Base-by-base conservation (phyloP, 192 early-diverging fungal genomes). In the Coemansia sp. region DNA sequence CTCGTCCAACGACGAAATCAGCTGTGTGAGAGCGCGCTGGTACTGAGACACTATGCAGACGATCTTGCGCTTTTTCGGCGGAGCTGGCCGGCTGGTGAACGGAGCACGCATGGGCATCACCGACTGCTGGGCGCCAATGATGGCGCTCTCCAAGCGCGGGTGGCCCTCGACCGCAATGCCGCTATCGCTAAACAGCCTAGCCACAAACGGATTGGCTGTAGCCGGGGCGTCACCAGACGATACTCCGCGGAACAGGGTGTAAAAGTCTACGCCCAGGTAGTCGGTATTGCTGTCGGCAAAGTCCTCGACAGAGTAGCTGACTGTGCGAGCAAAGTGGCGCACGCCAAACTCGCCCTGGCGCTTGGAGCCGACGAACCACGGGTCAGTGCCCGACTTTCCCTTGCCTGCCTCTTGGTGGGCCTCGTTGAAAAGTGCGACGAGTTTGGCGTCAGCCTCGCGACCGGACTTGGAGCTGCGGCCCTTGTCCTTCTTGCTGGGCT, bases 211-310 rank as follows among this genome's bases (percentile, higher is more conserved):
- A 67, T 93, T 92, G 62, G 77, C 82, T 11, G 92, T 89, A 6
- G 86, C 75, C 6, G 87, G 77, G 13, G 72, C 50, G 55, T 78
- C 81, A 42, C 62, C 47, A 0, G 71, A 49, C 2, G 77, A 73
- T 3, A 75, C 87, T 3, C 92, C 91, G 43, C 93, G 88, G 87
- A 97, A 92, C 53, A 97, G 79, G 7, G 90, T 87, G 40, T 95
- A 90, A 80, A 95, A 93, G 72, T 96, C 93, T 3, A 91, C 86
- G 69, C 89, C 91, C 19, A 96, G 75, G 46, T 86, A 86, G 72
- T 96, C 93, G 8, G 84, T 82, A 72, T 98, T 94, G 60, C 87
- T 85, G 64, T 90, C 89, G n/a, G 92, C 68, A 72, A 95, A 93
- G 43, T 87, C 53, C 46, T 70, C 69, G 16, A 75, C 70, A 9